phyloP scores from a whole-genome alignment of 768 basidiomycete genomes.

The Tubosaeta sp. region DNA sequence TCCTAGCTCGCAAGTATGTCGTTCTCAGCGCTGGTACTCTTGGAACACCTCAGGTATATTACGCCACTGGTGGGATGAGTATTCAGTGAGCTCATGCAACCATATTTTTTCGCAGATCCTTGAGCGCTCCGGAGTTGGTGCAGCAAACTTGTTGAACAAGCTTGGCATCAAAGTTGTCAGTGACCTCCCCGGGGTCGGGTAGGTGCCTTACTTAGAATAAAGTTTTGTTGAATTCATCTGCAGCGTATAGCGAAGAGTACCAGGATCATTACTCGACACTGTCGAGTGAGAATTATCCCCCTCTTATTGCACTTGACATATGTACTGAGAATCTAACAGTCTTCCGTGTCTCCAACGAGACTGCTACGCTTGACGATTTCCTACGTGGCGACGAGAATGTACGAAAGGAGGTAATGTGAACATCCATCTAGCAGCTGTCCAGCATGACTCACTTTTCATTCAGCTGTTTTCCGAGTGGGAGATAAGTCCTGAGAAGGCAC shows the following conservation, averaged over 20 bases:
- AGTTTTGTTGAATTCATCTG: background rate
- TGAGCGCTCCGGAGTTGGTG: background rate
- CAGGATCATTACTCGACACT: background rate
- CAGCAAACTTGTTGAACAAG: background rate
- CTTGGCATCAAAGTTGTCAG: background rate
- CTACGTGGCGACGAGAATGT: background rate
- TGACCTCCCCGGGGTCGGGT: background rate
- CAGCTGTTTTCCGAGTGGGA: constrained; percentile 64
- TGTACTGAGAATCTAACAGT: background rate
- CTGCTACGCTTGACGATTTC: background rate
- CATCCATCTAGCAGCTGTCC: background rate
- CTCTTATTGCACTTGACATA: background rate
- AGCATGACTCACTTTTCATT: background rate
- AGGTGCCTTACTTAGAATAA: background rate
- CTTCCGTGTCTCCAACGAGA: background rate
- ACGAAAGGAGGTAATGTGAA: background rate
- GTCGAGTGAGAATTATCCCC: background rate
- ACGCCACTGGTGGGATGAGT: background rate
- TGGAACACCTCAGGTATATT: background rate
- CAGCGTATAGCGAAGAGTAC: background rate
- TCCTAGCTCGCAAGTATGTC: background rate
- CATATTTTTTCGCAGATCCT: background rate
- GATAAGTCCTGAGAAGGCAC: constrained; percentile 60
- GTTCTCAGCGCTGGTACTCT: background rate
- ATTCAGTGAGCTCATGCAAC: background rate